Base-by-base conservation (phyloP, 768 basidiomycete species). In the Calocera cornea region DNA sequence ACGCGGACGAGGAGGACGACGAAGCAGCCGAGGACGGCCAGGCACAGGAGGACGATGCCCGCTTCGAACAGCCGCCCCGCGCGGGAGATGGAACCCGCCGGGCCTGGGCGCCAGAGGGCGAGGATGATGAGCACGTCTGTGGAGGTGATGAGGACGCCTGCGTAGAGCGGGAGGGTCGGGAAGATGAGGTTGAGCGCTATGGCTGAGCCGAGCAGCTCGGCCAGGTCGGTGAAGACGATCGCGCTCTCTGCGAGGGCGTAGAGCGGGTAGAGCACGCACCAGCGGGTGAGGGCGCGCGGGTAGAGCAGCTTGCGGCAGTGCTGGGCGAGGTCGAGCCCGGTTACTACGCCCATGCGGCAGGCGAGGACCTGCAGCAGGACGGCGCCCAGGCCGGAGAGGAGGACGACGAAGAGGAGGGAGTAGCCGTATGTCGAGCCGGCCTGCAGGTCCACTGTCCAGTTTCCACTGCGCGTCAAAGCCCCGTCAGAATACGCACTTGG, bases 361-460 rank as follows among this genome's bases (percentile, higher is more conserved):
- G 92, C 86, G 47, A 94, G 82, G 29, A 88, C 82, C 83, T 97
- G 95, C 17, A 94, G 80, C 69, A 90, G 85, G 1, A 89, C 87
- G 17, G 91, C 93, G 66, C 90, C 86, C 8, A 95, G 70, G 11
- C 92, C 92, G 1, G 94, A 80, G 22, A 97, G 75, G 5, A 97
- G 81, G 12, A 98, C 87, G 17, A 91, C 81, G 76, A 95, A 95
- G 34, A 98, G 82, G 16, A 95, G 80, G 68, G 83, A 84, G 77
- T 95, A 97, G 0, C 95, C 93, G 74, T 83, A 95, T 67, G 86
- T 75, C 22, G 89, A 88, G 11, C 92, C 92, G 0, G 92, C 92
- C 76, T 90, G 87, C 8, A 95, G 79, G 77, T 94, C 92, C 17
- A 93, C 92, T 19, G 88, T 85, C 92, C 92, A 93, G 73, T 94